Percentiles rank a stretch among this genome's conserved stretches.
These are phyloP conservation scores for Santalum album DNA, from an alignment of 164 flowering plant species.

Conservation along the genomic window DNA sequence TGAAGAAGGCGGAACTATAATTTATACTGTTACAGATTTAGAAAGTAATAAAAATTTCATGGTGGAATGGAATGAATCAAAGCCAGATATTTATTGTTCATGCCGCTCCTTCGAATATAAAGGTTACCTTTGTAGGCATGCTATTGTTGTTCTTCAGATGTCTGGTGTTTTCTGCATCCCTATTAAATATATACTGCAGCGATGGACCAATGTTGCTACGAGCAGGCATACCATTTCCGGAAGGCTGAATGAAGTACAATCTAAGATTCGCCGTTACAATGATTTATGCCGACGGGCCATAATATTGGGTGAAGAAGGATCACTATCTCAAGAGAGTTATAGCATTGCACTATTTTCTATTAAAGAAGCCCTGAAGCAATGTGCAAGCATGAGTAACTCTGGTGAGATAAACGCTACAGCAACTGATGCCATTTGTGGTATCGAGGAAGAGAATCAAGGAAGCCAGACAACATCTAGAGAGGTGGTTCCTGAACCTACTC, in stretches of 20 bases:
- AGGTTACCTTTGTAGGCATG: conserved; percentile 5
- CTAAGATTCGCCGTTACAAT: conserved; percentile 23
- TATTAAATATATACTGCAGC: conserved; percentile 1
- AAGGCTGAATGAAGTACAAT: background rate
- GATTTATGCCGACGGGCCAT: conserved; percentile 41
- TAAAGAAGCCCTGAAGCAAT: conserved; percentile 3
- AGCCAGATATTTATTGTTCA: conserved; percentile 4
- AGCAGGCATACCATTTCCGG: conserved; percentile 2
- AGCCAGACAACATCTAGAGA: background rate
- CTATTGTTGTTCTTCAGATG: conserved; percentile 8
- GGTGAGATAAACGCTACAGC: background rate
- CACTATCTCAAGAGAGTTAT: conserved; percentile 34
- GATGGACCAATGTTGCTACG: conserved; percentile 4
- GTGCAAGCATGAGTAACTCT: background rate
- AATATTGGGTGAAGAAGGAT: conserved; percentile 41
- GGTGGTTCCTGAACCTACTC: background rate
- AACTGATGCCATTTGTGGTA: background rate
- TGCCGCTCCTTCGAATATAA: conserved; percentile 5
- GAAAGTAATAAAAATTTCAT: conserved; percentile 3
- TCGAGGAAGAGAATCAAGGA: background rate
- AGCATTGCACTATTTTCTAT: conserved; percentile 17
- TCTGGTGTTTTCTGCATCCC: conserved; percentile 5
- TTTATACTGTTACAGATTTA: conserved; percentile 4
- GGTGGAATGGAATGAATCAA: conserved; percentile 4
- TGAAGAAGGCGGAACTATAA: background rate